Base-by-base conservation (phyloP, 106 monocot species). In the Dioscorea dumetorum region DNA sequence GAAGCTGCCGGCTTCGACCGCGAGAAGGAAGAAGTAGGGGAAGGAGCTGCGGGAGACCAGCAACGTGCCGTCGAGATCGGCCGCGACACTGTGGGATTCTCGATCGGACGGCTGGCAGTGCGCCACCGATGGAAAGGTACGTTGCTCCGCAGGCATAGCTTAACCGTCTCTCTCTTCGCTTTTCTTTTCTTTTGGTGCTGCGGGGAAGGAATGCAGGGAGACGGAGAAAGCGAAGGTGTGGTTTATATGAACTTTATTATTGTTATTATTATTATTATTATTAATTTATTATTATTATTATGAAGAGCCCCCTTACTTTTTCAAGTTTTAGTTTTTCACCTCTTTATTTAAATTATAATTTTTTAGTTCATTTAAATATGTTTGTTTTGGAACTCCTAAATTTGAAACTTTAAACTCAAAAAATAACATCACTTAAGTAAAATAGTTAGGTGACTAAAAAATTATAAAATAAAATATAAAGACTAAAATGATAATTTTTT, bases 1-100 rank as follows among this genome's bases (percentile, higher is more conserved):
- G 58, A 82, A 68, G 73, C 80, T 66, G 19, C 95, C 95, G 31
- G 95, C 91, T 68, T 95, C 95, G 32, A 88, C 73, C 0, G 91
- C 81, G 18, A 95, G 58, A 34, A 91, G 80, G 79, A 95, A 86
- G 83, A 88, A 95, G 88, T 95, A 95, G 5, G 95, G 88, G 76
- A 95, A 95, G 34, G 91, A 83, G 77, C 77, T 76, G 13, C 78
- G 73, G 20, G 91, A 83, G 67, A 80, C 85, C 48, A 95, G 82
- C 32, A 95, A 85, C 12, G 88, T 85, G 32, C 95, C 91, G 68
- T 95, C 95, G 10, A 95, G 82, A 67, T 95, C 95, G 4, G 91
- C 91, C 2, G 88, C 84, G 35, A 73, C 82, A 5, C 81, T 62
- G 70, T 81, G 84, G 8, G 51, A 22, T 19, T 72, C 72, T 0